These are phyloP conservation scores for Ajuga chamaepitys DNA, from an alignment of 257 asterid genomes.

Conservation along the genomic window DNA sequence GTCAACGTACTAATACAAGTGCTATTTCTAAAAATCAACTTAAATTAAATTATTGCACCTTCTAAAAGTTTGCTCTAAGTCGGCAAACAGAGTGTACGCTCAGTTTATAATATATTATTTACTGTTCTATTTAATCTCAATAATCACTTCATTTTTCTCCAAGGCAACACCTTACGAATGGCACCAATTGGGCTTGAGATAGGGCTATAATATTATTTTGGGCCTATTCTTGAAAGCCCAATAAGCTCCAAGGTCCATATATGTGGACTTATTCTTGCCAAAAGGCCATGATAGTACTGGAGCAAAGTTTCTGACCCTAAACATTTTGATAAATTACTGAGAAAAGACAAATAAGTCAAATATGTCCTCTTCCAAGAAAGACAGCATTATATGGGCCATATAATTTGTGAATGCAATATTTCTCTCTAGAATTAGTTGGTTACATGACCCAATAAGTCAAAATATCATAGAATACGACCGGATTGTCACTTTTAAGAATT, in stretches of 20 bases:
- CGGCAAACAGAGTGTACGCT: no score
- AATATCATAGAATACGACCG: background rate
- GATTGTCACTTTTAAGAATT: background rate
- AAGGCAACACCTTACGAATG: no score
- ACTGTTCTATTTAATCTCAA: background rate
- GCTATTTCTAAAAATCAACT: no score
- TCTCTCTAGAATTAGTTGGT: background rate
- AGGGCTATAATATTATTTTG: background rate
- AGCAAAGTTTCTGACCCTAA: background rate
- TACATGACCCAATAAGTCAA: background rate
- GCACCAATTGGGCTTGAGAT: no score
- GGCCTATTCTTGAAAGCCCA: conserved; percentile 3
- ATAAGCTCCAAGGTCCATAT: background rate
- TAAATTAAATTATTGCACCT: no score
- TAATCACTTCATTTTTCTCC: no score
- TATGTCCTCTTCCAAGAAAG: background rate
- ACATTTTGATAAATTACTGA: no score
- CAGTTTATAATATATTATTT: no score
- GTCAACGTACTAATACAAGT: background rate
- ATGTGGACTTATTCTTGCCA: background rate
- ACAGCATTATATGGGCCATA: background rate
- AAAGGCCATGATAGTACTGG: background rate
- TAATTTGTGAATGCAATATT: background rate
- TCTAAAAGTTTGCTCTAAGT: no score
- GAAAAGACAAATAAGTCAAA: background rate